A percentile compares a stretch with the other conserved stretches of the same genome.
These are phyloP conservation scores for Botrytis deweyae DNA, from an alignment of 2,329 filamentous ascomycete species.

Conservation along the genomic window DNA sequence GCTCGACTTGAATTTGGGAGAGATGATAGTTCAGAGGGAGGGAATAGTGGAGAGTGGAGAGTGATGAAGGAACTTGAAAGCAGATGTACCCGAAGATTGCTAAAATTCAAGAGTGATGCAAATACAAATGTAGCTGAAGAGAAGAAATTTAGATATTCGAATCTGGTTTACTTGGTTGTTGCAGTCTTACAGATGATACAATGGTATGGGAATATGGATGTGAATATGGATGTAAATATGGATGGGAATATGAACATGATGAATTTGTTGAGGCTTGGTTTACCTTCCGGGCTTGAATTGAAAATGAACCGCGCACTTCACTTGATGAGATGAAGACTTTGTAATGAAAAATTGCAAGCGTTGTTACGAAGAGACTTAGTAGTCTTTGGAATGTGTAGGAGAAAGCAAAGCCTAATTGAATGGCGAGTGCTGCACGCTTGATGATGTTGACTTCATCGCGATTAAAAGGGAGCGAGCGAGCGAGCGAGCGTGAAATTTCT, in stretches of 20 bases:
- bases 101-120: background rate
- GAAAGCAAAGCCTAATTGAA: too few species aligned
- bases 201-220: background rate
- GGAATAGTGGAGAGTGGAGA: background rate
- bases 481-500: too few species aligned
- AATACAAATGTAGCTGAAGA: background rate
- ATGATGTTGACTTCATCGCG: too few species aligned
- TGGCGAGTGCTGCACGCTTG: too few species aligned
- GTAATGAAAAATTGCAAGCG: too few species aligned
- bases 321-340: too few species aligned
- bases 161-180: background rate
- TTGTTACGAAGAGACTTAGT: too few species aligned
- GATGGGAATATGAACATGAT: background rate
- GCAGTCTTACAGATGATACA: too few species aligned
- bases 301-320: background rate
- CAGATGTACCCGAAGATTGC: background rate
- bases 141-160: background rate
- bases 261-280: background rate
- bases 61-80: background rate
- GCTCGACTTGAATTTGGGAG: background rate
- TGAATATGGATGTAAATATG: background rate
- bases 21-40: background rate
- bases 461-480: too few species aligned
- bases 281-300: background rate
- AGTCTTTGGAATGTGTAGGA: too few species aligned